A percentile compares a stretch with the other conserved stretches of the same genome.
These are phyloP conservation scores for Entelexis paramagnoliae DNA, from an alignment of 1,139 yeast species.

Conservation along the genomic window DNA sequence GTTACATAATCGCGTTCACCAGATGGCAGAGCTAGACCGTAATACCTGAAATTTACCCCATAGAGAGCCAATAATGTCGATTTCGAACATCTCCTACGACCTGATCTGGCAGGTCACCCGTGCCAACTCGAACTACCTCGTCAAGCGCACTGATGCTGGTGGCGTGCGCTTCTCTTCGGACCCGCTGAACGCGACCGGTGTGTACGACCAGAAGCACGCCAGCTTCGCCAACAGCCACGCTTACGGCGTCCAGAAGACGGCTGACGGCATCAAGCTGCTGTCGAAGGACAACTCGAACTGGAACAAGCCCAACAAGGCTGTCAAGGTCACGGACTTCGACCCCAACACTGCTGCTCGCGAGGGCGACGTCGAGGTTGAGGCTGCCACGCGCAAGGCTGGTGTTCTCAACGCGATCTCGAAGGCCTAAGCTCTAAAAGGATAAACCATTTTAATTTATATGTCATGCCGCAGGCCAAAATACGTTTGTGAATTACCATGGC, in stretches of 20 bases:
- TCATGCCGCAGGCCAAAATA: conserved; percentile 1
- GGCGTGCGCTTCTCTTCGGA: conserved; percentile 40
- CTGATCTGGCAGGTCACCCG: conserved; percentile 44
- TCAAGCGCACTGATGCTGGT: conserved; percentile 37
- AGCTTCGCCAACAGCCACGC: conserved; percentile 43
- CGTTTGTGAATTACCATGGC: no score
- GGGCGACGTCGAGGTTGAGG: conserved; percentile 40
- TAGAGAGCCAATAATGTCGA: conserved; percentile 20
- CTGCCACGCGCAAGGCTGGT: conserved; percentile 39
- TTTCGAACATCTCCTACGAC: conserved; percentile 30
- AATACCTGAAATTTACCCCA: conserved; percentile 5
- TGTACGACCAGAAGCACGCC: conserved; percentile 38
- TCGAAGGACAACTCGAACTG: conserved; percentile 36
- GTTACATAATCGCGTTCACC: neutral
- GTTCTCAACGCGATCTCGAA: conserved; percentile 29
- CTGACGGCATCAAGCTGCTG: conserved; percentile 36
- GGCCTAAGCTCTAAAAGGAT: neutral
- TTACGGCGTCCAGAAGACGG: conserved; percentile 35
- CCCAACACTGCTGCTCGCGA: conserved; percentile 39
- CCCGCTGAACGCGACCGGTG: conserved; percentile 41
- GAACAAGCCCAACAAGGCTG: conserved; percentile 38
- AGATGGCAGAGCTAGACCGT: neutral
- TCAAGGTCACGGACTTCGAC: conserved; percentile 38
- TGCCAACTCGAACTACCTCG: conserved; percentile 39
- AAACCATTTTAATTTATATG: conserved; percentile 1